Evolutionary conservation across 1,139 yeast species (phyloP).

Genomic region (Diutina ranongensis): DNA sequence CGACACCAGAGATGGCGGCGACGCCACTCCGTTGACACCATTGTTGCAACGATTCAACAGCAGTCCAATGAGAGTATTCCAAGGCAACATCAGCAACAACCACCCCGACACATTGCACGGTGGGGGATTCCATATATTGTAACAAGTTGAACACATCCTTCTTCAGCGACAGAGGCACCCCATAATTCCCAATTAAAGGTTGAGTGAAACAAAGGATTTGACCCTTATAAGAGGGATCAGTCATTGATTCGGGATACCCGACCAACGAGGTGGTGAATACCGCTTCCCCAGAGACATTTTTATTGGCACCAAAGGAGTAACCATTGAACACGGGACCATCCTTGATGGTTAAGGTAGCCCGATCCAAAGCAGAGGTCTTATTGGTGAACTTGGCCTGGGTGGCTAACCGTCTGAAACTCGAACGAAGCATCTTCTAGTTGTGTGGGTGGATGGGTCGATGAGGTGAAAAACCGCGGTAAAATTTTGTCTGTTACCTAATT

Average conservation of each 20-base stretch:
- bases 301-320: slow-evolving; percentile 88
- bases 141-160: slow-evolving; percentile 78
- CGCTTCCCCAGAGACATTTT: slow-evolving; percentile 89
- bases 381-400: slow-evolving; percentile 2
- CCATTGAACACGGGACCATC: slow-evolving; percentile 94
- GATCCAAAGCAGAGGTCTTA: slow-evolving; percentile 29
- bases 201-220: slow-evolving; percentile 95
- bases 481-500: not conserved
- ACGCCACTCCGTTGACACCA: slow-evolving; percentile 97
- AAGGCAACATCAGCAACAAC: slow-evolving; percentile 94
- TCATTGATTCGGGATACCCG: slow-evolving; percentile 97
- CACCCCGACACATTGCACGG: slow-evolving; percentile 87
- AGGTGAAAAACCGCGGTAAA: not conserved
- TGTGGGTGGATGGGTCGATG: not conserved
- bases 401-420: slow-evolving; percentile 1
- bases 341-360: slow-evolving; percentile 85
- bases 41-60: slow-evolving; percentile 85
- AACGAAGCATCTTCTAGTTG: not conserved
- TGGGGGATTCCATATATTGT: slow-evolving; percentile 85
- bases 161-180: slow-evolving; percentile 79
- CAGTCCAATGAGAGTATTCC: slow-evolving; percentile 97
- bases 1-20: slow-evolving; percentile 95
- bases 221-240: slow-evolving; percentile 94
- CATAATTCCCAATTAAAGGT: slow-evolving; percentile 94
- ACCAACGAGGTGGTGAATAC: slow-evolving; percentile 95